Base-by-base conservation (phyloP, 1,139 yeast species). In the Pichia terricola region DNA sequence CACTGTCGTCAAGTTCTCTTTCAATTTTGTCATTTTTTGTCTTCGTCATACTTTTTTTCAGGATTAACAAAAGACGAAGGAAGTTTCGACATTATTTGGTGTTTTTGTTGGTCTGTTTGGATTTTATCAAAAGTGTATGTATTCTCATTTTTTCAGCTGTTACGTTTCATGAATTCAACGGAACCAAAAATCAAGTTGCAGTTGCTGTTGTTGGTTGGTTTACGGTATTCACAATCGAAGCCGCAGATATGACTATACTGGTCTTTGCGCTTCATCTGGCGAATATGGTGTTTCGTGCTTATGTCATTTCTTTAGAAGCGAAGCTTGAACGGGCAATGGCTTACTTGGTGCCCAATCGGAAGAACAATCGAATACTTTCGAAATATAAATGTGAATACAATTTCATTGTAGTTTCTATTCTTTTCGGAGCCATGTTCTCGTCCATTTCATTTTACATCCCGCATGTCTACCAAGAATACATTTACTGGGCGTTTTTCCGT, bases 261-360 rank as follows among this genome's bases (percentile, higher is more conserved):
- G 73, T 85, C 33, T 82, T 88, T 63, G 95, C 96, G 2, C 63
- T 87, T 26, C 96, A 88, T 61, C 82, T 91, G 6, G 87, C 80
- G 37, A 61, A 88, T 39, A 66, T 87, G 32, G 81, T 88, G 25
- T 85, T 85, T 61, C 68, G 68, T 32, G 34, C 45, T 5, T 28
- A 42, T 28, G 10, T 42, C 22, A 16, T 16, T 16, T 16, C 22
- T 16, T 16, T 16, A 16, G 22, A 16, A 16, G 22, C 22, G 22
- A 16, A 16, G 22, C 22, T 16, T 16, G 22, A 16, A 16, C 22
- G 22, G 22, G 22, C 22, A 16, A 16, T 16, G 22, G 2, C 22
- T 16, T 16, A 16, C 22, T 16, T 16, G 22, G 22, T 16, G 22
- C 22, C 22, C 22, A 16, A 16, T 16, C 22, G 22, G 22, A 16